phyloP scores from a whole-genome alignment of 495 filamentous ascomycete genomes.

The Aspergillus taichungensis region DNA sequence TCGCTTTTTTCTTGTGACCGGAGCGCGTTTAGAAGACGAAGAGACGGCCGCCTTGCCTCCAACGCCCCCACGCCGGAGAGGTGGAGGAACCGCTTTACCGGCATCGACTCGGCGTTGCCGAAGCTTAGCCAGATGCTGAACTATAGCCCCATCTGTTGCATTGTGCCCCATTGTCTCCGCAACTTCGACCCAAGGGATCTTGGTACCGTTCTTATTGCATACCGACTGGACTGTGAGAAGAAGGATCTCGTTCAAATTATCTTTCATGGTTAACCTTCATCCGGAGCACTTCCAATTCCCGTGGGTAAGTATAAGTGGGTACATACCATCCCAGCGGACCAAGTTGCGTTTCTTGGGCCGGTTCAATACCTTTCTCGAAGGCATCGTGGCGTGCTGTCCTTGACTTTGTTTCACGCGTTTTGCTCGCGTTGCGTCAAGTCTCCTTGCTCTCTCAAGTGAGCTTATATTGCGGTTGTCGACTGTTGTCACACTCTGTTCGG shows the following conservation, averaged over 20 bases:
- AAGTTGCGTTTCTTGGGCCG: constrained; percentile 28
- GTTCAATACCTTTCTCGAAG: constrained; percentile 10
- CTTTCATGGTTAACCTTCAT: constrained; percentile 16
- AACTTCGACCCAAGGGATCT: constrained; percentile 33
- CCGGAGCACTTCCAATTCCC: background rate
- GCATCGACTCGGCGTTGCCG: constrained; percentile 23
- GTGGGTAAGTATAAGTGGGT: background rate
- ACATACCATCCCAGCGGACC: constrained; percentile 40
- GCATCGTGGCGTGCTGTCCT: background rate
- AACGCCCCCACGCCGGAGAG: constrained; percentile 24
- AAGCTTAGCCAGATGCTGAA: constrained; percentile 42
- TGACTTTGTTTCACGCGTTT: too few relatives aligned
- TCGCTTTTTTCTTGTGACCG: too few relatives aligned
- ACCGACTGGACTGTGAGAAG: constrained; percentile 34
- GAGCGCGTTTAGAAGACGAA: too few relatives aligned
- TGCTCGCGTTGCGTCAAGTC: too few relatives aligned
- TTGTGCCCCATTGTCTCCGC: constrained; percentile 26
- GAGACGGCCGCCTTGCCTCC: background rate
- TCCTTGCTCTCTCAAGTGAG: background rate
- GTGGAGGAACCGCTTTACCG: constrained; percentile 29
- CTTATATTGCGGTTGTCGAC: too few relatives aligned
- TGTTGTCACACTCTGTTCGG: too few relatives aligned
- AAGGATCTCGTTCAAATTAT: constrained; percentile 32
- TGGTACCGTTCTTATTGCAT: constrained; percentile 26
- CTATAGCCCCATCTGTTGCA: constrained; percentile 34